Conservation (phyloP, 225 moss, liverwort and hornwort genomes). For the Antitrichia curtipendula region DNA sequence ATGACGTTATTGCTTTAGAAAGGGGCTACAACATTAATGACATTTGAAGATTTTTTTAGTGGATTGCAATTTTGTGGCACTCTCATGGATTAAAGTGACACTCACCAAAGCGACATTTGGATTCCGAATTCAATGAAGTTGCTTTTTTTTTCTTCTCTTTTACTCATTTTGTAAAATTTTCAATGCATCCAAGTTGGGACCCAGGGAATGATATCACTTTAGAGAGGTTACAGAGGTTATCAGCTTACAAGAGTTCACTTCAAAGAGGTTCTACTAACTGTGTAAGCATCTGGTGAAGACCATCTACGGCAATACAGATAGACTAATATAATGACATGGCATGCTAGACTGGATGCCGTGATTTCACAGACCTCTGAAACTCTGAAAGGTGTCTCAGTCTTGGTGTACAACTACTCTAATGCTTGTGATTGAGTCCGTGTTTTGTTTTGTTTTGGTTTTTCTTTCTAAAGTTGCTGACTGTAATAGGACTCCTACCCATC, state of each 20-base stretch:
- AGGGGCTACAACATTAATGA: too few relatives aligned
- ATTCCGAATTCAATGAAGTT: not conserved
- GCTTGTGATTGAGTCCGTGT: too few relatives aligned
- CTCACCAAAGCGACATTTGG: not conserved
- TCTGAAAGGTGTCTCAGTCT: not conserved
- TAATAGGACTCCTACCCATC: not conserved
- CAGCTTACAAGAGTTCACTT: not conserved
- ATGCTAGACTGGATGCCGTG: not conserved
- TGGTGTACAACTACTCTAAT: too few relatives aligned
- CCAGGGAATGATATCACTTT: too few relatives aligned
- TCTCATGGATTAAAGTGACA: fast-evolving
- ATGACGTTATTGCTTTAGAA: too few relatives aligned
- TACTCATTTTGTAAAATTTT: not conserved
- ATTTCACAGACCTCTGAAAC: not conserved
- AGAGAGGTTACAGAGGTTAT: too few relatives aligned
- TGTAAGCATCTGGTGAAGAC: not conserved
- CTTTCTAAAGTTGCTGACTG: not conserved
- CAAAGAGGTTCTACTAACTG: not conserved
- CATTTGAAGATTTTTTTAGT: not conserved
- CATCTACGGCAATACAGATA: not conserved
- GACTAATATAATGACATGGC: not conserved
- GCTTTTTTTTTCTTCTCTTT: not conserved
- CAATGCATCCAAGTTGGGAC: fast-evolving
- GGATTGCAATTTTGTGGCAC: fast-evolving
- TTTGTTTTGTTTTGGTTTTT: too few relatives aligned